Evolutionary conservation across 495 filamentous ascomycete species (phyloP), one percentile per base, ranked within the genome.

Genomic region (Bathelium albidoporum): DNA sequence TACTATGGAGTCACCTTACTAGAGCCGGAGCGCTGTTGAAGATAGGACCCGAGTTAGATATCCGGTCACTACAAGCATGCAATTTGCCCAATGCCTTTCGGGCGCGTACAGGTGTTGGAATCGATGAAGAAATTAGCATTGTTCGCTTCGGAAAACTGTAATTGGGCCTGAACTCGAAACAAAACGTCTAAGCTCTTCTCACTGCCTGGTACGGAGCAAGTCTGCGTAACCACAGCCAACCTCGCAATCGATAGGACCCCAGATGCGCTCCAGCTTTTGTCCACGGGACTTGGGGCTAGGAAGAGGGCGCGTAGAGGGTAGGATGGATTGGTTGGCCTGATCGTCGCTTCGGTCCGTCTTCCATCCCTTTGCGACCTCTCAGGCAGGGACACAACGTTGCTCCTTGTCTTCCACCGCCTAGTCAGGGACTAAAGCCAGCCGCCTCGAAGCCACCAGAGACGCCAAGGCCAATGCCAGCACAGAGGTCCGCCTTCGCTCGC

Each of bases 271-370:
- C 10, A 3, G 44, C 9, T 20, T 49, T 22, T 4, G 5, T 22
- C 44, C 11, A 22, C 44, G 11, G 44, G 43, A 49, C 43, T 49
- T 20, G 9, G 43, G 43, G 9, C 18, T 49, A 10, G 20, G n/a
- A 49, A 10, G 10, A 3, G n/a, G 49, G 49, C 49, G 49, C 49
- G 49, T 55, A 55, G 29, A 55, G n/a, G n/a, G 2, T 29, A 10
- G 7, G 2, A 55, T 55, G 49, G 49, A 55, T 55, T 55, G 49
- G 49, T n/a, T 20, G 20, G 49, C 3, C 49, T 26, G 5, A 3
- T 24, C n/a, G n/a, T 55, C 49, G 49, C 49, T 55, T 55, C 49
- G 49, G 49, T 55, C 49, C 49, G 49, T 55, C 16, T 3, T 24
- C 22, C 10, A 55, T 26, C 22, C 9, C 10, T 55, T 5, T 39